Base-by-base conservation (phyloP, 1,139 yeast genomes). In the Taphrina wiesneri region DNA sequence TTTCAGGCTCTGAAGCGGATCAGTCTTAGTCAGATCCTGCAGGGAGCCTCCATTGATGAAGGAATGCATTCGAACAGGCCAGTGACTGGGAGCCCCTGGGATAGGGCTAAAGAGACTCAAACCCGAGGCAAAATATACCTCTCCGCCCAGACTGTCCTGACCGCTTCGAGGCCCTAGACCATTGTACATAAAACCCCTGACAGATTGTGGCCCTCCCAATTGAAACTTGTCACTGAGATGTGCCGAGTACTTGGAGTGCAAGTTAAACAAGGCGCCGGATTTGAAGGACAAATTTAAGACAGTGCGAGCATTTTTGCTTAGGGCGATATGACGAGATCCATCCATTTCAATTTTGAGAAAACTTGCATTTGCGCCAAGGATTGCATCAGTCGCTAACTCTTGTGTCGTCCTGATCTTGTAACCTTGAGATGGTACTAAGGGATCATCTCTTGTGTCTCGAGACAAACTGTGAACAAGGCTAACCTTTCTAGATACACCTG, bases 81-180 rank as follows among this genome's bases (percentile, higher is more conserved):
- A 69, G 32, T 70, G 69, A 9, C 51, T 74, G 30, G 81, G 75
- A 19, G 83, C 74, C 67, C 79, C 79, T 0, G 97, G 98, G 11
- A 93, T 72, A 54, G 83, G 82, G 1, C 88, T 80, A 66, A 90
- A 82, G 21, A 87, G 62, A 61, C 95, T 87, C 0, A 86, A 70
- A 0, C 97, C 97, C 41, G 87, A 85, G 21, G 87, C 85, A 39
- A 85, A 73, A 71, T 85, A 88, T 1, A 85, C 79, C 73, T 91
- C 91, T 2, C 98, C 99, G 2, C 99, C 99, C 21, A 90, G 75
- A 5, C 78, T 74, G 63, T 79, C 81, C n/a, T 61, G 68, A 9
- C 79, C 82, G 63, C 84, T 87, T 72, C 88, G 86, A 0, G 98
- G 97, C 0, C 99, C 99, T 41, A 92, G 75, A 0, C 97, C 96